Conservation (phyloP, 148 eudicot species). For the Heliosperma pusillum region DNA sequence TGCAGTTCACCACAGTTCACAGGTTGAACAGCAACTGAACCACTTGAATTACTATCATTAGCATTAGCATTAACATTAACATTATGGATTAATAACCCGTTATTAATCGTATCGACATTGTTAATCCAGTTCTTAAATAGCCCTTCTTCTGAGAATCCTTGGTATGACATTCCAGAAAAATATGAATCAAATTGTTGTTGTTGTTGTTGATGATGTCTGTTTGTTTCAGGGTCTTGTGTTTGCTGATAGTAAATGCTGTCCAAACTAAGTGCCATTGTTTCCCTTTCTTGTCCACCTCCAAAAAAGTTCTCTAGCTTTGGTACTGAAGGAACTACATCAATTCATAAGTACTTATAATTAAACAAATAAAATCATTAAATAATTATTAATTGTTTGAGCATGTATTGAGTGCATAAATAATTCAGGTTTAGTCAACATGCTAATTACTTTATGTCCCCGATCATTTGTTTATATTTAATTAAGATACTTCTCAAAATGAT, state of each 20-base stretch:
- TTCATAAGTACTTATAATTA: neutral
- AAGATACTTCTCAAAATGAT: too few species aligned
- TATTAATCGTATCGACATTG: constrained; percentile 8
- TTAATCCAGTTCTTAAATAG: constrained; percentile 19
- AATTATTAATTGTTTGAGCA: neutral
- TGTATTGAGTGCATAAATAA: neutral
- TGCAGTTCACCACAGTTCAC: constrained; percentile 33
- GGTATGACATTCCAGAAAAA: constrained; percentile 28
- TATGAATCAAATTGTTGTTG: constrained; percentile 28
- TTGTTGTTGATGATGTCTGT: constrained; percentile 5
- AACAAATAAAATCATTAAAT: too few species aligned
- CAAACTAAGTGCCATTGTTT: constrained; percentile 47
- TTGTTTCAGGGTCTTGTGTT: constrained; percentile 4
- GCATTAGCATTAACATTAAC: constrained; percentile 4
- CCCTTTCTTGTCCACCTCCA: constrained; percentile 32
- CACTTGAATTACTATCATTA: neutral
- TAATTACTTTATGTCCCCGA: too few species aligned
- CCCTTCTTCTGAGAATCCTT: constrained; percentile 26
- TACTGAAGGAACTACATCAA: constrained; percentile 28
- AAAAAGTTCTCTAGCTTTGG: constrained; percentile 80
- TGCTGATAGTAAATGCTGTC: constrained; percentile 52
- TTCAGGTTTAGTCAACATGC: too few species aligned
- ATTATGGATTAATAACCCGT: constrained; percentile 15
- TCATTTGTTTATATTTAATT: too few species aligned
- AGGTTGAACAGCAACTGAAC: neutral